Base-by-base conservation (phyloP, 2,329 filamentous ascomycete species). In the Clarireedia paspali region DNA sequence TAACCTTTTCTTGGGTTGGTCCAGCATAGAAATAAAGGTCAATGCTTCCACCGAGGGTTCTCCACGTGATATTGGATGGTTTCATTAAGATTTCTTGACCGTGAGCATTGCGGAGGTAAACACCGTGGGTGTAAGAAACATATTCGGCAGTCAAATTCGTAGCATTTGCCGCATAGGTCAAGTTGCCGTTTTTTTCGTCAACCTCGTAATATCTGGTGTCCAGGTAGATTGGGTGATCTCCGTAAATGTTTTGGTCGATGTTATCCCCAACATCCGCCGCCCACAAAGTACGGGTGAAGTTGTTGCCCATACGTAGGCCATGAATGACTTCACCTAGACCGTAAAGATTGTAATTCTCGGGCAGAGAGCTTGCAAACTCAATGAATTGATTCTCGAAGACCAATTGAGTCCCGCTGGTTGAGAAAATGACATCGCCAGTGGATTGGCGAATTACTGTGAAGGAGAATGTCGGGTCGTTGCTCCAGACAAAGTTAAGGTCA, bases 11-110 rank as follows among this genome's bases (percentile, higher is more conserved):
- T 56, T 85, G 84, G 0, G 77, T 83, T 0, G 88, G 87, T 0
- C 89, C 89, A 12, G 85, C 79, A 65, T 87, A 88, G 72, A 94
- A 89, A 69, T 89, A 91, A 17, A 94, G 74, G 66, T 94, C 89
- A 53, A 94, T 81, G 50, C 78, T 84, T 23, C 90, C 89, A 53
- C 89, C 89, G 0, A 95, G 72, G 0, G 84, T 78, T 62, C 87
- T 78, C 86, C 86, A 91, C 0, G 85, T 89, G 57, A 91, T 75
- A 58, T 81, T 82, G 1, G 78, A 75, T 0, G 83, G 75, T 15
- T 76, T 74, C 59, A 91, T 74, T 2, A 90, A 70, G 6, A 90
- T 73, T 61, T 94, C 89, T 69, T 89, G 86, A 2, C 82, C 84
- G 66, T 94, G 89, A 1, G 84, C 78, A 66, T 91, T 94, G 38